Evolutionary conservation across 2,329 filamentous ascomycete genomes (phyloP), one percentile per base, ranked within the genome.

Genomic region (Fusarium penzigii): DNA sequence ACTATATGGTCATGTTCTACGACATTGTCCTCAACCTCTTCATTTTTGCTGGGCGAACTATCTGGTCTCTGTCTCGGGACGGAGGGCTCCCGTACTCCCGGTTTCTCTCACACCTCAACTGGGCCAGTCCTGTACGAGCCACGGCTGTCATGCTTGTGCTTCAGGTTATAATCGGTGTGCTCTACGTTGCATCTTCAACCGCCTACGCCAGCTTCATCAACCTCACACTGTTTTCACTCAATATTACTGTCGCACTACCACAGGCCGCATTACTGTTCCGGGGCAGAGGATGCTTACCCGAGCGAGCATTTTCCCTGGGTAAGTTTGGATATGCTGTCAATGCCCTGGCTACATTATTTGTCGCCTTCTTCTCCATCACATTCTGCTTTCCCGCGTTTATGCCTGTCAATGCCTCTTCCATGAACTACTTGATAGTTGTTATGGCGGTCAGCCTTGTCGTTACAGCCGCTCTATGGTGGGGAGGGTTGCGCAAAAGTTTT

Each of bases 1-100:
- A 63, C 40, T 65, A 64, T 25, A 64, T 65, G 8, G 16, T 65
- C 17, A 56, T 65, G 56, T 65, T 65, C 42, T 65, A 65, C 52
- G 62, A 64, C 11, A 65, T 65, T 17, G 61, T 64, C 2, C 40
- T 65, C 20, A 65, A 65, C 12, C 40, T 64, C 0, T 64, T 65
- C 40, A 63, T 65, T 12, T 65, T 65, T 36, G 57, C 57, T 2
- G 63, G 63, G 1, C 56, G 62, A 38, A 63, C 59, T 1, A 61
- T 65, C 1, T 65, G 62, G 63, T 65, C 63, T 1, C 59, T 65
- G 14, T 64, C 62, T 0, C 53, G 63, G 20, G 63, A 65, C 29
- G 62, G 63, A 3, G 63, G 63, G 4, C 44, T 65, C 1, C 63
- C 63, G 0, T 65, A 56, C 42, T 65, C 62, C 10, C 39, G 12